Percentiles rank a stretch among this genome's conserved stretches.
Conservation (phyloP, 2,329 filamentous ascomycete species). For the Celoporthe dispersa region DNA sequence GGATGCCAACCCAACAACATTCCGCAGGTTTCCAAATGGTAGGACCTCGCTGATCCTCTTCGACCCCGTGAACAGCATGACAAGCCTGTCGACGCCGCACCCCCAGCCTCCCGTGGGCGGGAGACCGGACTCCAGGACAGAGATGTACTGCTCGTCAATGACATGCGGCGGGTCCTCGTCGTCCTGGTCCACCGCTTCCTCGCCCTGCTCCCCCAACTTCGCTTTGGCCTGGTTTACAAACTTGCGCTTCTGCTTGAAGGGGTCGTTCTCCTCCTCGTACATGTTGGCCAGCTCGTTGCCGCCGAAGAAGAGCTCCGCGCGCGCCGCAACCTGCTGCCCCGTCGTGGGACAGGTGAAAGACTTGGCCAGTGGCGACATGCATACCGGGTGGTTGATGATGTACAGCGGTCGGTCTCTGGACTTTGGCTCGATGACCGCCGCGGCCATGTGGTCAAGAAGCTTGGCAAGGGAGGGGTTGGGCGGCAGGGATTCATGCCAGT, state of each 20-base stretch:
- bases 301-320: constrained; percentile 82
- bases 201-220: constrained; percentile 42
- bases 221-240: constrained; percentile 61
- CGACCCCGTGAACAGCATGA: constrained; percentile 85
- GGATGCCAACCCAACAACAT: constrained; percentile 60
- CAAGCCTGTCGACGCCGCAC: constrained; percentile 85
- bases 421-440: constrained; percentile 76
- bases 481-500: constrained; percentile 68
- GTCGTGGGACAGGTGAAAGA: constrained; percentile 73
- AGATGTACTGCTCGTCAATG: constrained; percentile 81
- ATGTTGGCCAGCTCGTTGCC: constrained; percentile 89
- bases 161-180: constrained; percentile 51
- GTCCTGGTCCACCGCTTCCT: constrained; percentile 38
- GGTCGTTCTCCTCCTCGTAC: constrained; percentile 98
- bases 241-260: constrained; percentile 82
- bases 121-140: constrained; percentile 83
- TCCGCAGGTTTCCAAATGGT: constrained; percentile 83
- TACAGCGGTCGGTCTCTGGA: constrained; percentile 74
- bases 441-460: constrained; percentile 81
- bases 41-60: constrained; percentile 84
- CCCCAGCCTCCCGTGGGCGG: constrained; percentile 98
- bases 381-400: constrained; percentile 87
- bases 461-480: constrained; percentile 64
- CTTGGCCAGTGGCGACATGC: constrained; percentile 90
- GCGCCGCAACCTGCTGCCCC: constrained; percentile 75